Conservation (phyloP, 2,329 filamentous ascomycete genomes). For the Seiridium cupressi region DNA sequence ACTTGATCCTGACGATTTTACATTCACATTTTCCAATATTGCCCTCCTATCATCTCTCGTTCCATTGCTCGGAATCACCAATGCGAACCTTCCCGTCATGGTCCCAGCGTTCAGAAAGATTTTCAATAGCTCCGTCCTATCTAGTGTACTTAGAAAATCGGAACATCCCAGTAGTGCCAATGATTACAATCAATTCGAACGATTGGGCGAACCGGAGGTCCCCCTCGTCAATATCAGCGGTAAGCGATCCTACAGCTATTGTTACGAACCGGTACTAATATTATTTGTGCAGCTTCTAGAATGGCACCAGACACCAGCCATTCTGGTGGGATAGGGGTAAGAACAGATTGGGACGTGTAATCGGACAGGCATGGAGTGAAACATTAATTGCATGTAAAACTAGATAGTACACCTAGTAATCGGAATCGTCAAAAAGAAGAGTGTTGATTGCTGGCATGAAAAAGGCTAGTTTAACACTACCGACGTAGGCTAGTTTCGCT, state of each 20-base stretch:
- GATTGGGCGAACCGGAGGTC: conserved; percentile 5
- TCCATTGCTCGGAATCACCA: conserved; percentile 21
- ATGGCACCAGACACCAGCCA: too few relatives aligned
- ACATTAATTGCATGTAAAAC: too few relatives aligned
- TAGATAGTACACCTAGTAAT: too few relatives aligned
- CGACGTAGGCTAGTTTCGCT: too few relatives aligned
- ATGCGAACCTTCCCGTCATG: conserved; percentile 19
- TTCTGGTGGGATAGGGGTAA: too few relatives aligned
- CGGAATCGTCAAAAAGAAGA: too few relatives aligned
- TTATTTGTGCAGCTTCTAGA: too few relatives aligned
- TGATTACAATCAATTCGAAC: conserved; percentile 1
- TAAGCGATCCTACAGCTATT: background rate
- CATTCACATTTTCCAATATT: conserved; percentile 12
- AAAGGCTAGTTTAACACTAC: too few relatives aligned
- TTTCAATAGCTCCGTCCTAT: conserved; percentile 5
- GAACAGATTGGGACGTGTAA: too few relatives aligned
- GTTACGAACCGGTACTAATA: too few relatives aligned
- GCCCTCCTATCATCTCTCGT: conserved; percentile 15
- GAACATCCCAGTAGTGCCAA: background rate
- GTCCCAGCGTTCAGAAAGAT: conserved; percentile 15
- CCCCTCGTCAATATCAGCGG: conserved; percentile 6
- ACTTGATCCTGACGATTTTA: conserved; percentile 13
- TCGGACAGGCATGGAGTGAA: too few relatives aligned
- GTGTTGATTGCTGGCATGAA: too few relatives aligned
- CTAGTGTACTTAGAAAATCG: conserved; percentile 6